Evolutionary conservation across 805 yeast species (phyloP).

Genomic region (Metschnikowia baotianmanensis): DNA sequence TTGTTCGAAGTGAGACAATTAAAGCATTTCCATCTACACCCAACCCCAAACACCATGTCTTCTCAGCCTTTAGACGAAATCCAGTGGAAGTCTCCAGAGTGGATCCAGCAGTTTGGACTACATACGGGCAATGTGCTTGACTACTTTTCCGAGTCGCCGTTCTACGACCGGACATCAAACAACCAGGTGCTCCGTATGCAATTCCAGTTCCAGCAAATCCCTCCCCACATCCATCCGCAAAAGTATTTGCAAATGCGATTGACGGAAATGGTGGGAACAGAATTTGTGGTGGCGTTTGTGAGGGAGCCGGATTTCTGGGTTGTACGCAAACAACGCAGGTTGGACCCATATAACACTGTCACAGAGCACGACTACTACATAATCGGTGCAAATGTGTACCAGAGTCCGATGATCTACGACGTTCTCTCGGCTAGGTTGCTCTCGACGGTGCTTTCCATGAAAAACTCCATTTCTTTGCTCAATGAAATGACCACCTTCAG

Average conservation of each 20-base stretch:
- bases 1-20: neutral
- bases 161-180: conserved; percentile 89
- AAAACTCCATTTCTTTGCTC: conserved; percentile 32
- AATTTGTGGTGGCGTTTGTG: conserved; percentile 70
- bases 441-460: conserved; percentile 35
- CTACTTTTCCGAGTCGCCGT: conserved; percentile 91
- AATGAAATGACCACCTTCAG: conserved; percentile 33
- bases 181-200: conserved; percentile 97
- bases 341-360: conserved; percentile 47
- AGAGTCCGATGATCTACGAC: conserved; percentile 77
- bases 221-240: conserved; percentile 32
- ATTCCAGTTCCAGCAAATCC: conserved; percentile 67
- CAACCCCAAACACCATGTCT: conserved; percentile 12
- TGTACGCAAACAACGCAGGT: conserved; percentile 74
- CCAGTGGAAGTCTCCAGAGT: conserved; percentile 97
- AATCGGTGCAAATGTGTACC: conserved; percentile 88
- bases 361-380: conserved; percentile 79
- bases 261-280: conserved; percentile 77
- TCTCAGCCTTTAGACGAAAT: conserved; percentile 68
- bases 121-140: conserved; percentile 89
- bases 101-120: conserved; percentile 88
- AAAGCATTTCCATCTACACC: neutral
- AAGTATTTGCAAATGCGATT: conserved; percentile 54
- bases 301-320: conserved; percentile 95
- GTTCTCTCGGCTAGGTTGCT: conserved; percentile 62